Conservation (phyloP, 2,329 filamentous ascomycete species). For the Talaromyces piceae region DNA sequence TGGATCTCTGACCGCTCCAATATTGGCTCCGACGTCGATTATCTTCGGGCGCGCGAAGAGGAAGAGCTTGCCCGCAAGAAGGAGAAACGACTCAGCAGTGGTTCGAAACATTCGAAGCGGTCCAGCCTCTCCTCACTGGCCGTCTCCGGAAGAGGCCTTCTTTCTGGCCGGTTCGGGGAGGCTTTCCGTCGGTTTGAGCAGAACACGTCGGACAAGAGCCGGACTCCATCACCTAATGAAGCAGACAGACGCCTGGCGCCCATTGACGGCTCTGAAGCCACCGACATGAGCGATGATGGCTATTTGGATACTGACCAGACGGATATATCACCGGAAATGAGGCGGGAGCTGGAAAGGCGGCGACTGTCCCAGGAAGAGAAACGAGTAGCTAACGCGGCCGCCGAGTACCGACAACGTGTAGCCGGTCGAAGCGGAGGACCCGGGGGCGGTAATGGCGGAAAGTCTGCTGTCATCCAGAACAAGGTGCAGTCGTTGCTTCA, state of each 20-base stretch:
- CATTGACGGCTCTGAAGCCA: conserved; percentile 68
- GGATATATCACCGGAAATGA: conserved; percentile 75
- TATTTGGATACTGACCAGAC: conserved; percentile 59
- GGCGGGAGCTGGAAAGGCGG: conserved; percentile 78
- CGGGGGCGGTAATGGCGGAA: conserved; percentile 45
- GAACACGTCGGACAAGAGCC: conserved; percentile 33
- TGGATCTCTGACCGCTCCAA: conserved; percentile 40
- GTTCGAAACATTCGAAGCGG: conserved; percentile 58
- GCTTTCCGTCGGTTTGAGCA: conserved; percentile 87
- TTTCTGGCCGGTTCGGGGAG: conserved; percentile 86
- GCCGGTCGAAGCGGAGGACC: conserved; percentile 50
- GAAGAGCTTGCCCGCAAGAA: conserved; percentile 52
- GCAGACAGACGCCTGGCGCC: conserved; percentile 51
- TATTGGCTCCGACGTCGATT: conserved; percentile 75
- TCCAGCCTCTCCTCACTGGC: conserved; percentile 63
- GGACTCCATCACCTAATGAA: conserved; percentile 36
- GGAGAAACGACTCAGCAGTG: conserved; percentile 50
- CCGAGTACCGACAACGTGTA: conserved; percentile 74
- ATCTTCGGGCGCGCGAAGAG: conserved; percentile 66
- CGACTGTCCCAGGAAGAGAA: conserved; percentile 80
- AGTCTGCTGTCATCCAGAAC: conserved; percentile 82
- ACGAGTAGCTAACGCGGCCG: conserved; percentile 79
- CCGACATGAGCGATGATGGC: conserved; percentile 61
- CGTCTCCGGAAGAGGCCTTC: conserved; percentile 66
- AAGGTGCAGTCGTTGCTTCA: conserved; percentile 76